These are phyloP conservation scores for Sequoiadendron giganteum DNA, from an alignment of 75 land plant genomes.

Conservation along the genomic window DNA sequence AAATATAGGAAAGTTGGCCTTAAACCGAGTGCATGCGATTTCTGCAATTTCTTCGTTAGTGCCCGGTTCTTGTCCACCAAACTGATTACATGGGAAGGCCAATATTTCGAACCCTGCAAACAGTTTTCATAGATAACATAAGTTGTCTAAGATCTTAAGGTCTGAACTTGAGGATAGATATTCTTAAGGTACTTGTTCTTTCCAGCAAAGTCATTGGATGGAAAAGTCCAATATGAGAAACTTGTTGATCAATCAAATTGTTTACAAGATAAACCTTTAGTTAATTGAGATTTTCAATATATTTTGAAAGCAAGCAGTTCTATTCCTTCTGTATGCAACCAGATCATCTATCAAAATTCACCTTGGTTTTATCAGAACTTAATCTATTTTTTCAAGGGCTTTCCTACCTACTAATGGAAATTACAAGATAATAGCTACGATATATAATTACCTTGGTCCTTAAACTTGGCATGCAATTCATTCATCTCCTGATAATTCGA, in stretches of 20 bases:
- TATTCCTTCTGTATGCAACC: not conserved
- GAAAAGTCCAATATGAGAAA: not conserved
- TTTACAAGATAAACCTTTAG: not conserved
- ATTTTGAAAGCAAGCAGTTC: not conserved
- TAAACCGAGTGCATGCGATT: constrained; percentile 45
- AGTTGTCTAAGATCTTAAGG: not conserved
- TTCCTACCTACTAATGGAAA: too few relatives aligned
- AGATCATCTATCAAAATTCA: too few relatives aligned
- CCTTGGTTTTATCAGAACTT: too few relatives aligned
- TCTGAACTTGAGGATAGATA: not conserved
- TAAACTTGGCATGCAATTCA: constrained; percentile 28
- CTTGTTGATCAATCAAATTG: not conserved
- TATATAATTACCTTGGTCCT: not conserved
- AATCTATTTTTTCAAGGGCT: too few relatives aligned
- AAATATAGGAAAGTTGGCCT: constrained; percentile 52
- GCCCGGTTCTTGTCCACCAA: constrained; percentile 50
- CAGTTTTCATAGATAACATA: not conserved
- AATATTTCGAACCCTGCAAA: constrained; percentile 42
- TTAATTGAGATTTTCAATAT: too few relatives aligned
- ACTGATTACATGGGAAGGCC: constrained; percentile 59
- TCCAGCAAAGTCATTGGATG: too few relatives aligned
- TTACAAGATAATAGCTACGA: not conserved
- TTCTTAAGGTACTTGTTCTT: too few relatives aligned
- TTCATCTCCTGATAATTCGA: constrained; percentile 71
- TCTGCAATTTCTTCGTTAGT: constrained; percentile 34